Percentiles rank a stretch among this genome's conserved stretches.
phyloP scores from a whole-genome alignment of 768 basidiomycete species.

The Dioszegia crocea region DNA sequence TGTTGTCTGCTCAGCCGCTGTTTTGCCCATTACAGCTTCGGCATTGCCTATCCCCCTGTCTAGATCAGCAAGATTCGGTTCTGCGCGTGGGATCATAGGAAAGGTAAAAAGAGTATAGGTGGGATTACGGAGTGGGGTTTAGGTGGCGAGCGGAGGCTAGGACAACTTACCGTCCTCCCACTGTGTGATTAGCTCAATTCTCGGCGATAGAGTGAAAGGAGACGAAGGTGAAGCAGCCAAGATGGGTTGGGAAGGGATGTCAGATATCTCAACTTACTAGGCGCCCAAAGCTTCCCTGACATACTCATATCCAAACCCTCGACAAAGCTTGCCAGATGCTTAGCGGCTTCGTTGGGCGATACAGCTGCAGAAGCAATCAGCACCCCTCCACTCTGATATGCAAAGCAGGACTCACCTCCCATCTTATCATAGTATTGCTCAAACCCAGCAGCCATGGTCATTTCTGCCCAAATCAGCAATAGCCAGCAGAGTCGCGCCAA shows the following conservation, averaged over 20 bases:
- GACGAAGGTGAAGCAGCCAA: no score
- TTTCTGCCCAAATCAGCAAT: conserved; percentile 19
- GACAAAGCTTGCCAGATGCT: conserved; percentile 52
- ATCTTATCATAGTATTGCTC: conserved; percentile 54
- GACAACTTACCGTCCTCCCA: conserved; percentile 15
- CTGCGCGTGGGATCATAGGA: not conserved
- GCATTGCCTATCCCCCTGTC: conserved; percentile 51
- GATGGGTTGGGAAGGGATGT: no score
- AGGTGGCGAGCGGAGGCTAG: not conserved
- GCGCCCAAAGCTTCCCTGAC: conserved; percentile 55
- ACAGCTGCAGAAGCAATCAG: conserved; percentile 50
- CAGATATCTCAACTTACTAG: conserved; percentile 47
- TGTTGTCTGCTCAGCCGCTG: conserved; percentile 5
- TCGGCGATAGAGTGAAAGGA: no score
- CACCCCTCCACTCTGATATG: not conserved
- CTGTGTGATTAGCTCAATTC: conserved; percentile 8
- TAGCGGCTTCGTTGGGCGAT: conserved; percentile 53
- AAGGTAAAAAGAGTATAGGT: no score
- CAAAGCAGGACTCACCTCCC: conserved; percentile 48
- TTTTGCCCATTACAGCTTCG: conserved; percentile 21
- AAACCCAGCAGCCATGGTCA: conserved; percentile 54
- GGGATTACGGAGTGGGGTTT: no score
- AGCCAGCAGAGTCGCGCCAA: not conserved
- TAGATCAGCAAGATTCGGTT: not conserved
- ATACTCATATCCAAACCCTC: conserved; percentile 47